These are phyloP conservation scores for Aristolochia californica DNA, from an alignment of 164 flowering plant genomes.

Conservation along the genomic window DNA sequence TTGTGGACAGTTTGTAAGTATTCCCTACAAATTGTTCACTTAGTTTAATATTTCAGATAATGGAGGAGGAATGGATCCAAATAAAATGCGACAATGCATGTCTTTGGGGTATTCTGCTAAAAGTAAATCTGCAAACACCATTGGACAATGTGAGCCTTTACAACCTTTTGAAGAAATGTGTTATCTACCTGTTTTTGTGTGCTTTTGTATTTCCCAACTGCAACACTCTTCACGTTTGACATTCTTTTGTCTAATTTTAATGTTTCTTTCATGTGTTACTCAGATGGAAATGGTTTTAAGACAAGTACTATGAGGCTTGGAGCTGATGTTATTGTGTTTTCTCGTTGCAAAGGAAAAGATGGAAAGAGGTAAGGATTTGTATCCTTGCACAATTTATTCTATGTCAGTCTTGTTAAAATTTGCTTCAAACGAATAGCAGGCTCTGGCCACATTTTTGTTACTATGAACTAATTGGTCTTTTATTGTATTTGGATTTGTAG, in stretches of 20 bases:
- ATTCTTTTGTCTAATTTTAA: neutral
- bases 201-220: neutral
- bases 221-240: neutral
- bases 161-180: neutral
- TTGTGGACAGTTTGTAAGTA: neutral
- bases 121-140: slow-evolving; percentile 80
- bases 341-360: slow-evolving; percentile 57
- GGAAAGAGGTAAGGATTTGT: slow-evolving; percentile 48
- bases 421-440: neutral
- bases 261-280: neutral
- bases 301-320: slow-evolving; percentile 99
- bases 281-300: slow-evolving; percentile 99
- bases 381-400: neutral
- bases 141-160: slow-evolving; percentile 73
- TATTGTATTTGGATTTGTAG: slow-evolving; percentile 17
- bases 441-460: neutral
- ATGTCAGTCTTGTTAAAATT: no score
- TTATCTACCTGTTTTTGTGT: neutral
- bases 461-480: neutral
- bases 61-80: slow-evolving; percentile 95
- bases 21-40: neutral
- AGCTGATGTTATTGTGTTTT: slow-evolving; percentile 95
- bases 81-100: slow-evolving; percentile 92
- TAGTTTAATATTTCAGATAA: slow-evolving; percentile 14
- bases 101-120: slow-evolving; percentile 90